These are phyloP conservation scores for Mycena haematopus DNA, from an alignment of 768 basidiomycete species.

Conservation along the genomic window DNA sequence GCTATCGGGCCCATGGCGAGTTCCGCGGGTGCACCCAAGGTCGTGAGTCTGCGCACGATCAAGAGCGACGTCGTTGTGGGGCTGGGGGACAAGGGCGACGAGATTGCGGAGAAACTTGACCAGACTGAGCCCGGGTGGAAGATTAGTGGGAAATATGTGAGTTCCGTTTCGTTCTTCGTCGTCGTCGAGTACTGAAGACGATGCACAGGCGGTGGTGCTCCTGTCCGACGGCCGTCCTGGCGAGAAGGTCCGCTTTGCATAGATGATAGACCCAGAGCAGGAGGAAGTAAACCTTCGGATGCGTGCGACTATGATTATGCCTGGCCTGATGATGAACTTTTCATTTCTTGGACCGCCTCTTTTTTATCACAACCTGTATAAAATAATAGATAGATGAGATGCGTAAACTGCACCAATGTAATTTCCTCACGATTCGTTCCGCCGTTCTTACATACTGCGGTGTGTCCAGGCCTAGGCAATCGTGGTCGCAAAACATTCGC, in stretches of 20 bases:
- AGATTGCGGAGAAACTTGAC: slow-evolving; percentile 80
- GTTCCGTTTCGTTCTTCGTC: slow-evolving; percentile 37
- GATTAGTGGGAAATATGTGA: slow-evolving; percentile 95
- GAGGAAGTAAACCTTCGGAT: not conserved
- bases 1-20: slow-evolving; percentile 95
- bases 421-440: too few relatives aligned
- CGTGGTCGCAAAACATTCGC: too few relatives aligned
- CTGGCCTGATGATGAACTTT: too few relatives aligned
- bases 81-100: slow-evolving; percentile 70
- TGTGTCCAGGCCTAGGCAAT: too few relatives aligned
- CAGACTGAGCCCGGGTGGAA: slow-evolving; percentile 92
- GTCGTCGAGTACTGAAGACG: not conserved
- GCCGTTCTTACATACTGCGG: too few relatives aligned
- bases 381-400: too few relatives aligned
- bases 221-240: slow-evolving; percentile 89
- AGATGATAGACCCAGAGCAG: slow-evolving; percentile 11
- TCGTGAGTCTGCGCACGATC: slow-evolving; percentile 89
- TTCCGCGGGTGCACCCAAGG: slow-evolving; percentile 83
- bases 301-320: not conserved
- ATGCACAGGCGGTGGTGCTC: slow-evolving; percentile 78
- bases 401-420: too few relatives aligned
- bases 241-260: slow-evolving; percentile 84
- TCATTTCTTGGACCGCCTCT: too few relatives aligned
- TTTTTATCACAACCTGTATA: too few relatives aligned
- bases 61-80: slow-evolving; percentile 97